Base-by-base conservation (phyloP, 805 yeast species). In the Lipomyces spencermartinsiae region DNA sequence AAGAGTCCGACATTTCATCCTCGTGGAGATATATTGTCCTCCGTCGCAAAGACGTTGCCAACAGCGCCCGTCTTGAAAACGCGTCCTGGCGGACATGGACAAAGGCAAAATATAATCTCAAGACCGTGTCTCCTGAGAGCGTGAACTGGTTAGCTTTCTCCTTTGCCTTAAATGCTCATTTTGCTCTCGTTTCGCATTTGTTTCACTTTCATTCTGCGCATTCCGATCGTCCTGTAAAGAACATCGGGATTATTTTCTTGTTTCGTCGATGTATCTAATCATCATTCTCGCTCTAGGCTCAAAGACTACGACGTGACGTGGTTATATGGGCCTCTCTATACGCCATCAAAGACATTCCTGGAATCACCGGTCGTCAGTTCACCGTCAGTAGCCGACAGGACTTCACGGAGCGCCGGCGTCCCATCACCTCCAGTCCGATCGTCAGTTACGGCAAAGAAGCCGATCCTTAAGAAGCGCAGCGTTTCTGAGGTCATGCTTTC, bases 31-130 rank as follows among this genome's bases (percentile, higher is more conserved):
- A 95, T 77, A 90, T 95, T 66, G 93, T 92, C 56, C 80, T 87
- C 70, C 87, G 90, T 73, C 85, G 97, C 58, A 91, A 91, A 71
- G 94, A 91, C 76, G 90, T 91, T 69, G 97, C 97, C 53, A 88
- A 87, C 81, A 87, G 87, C 72, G 96, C 91, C 8, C 81, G 97
- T 59, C 80, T 91, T 58, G 93, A 91, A 75, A 91, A 91, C 75
- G 94, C 97, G 16, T 84, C 91, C 61, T 94, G 98, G 98, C 85
- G 98, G 76, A 92, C 97, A 22, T 94, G 98, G 98, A 90, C 94
- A 14, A 93, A 93, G 79, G 83, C 91, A 62, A 85, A 89, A 73
- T 84, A 85, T 71, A 82, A 86, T 34, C 79, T 88, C 58, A 77
- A 81, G 35, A 95, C 99, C 0, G 91, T 94, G 6, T 87, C 93